A percentile compares a stretch with the other conserved stretches of the same genome.
phyloP scores from a whole-genome alignment of 371 early-diverging fungal species.

The Lichtheimia corymbifera region DNA sequence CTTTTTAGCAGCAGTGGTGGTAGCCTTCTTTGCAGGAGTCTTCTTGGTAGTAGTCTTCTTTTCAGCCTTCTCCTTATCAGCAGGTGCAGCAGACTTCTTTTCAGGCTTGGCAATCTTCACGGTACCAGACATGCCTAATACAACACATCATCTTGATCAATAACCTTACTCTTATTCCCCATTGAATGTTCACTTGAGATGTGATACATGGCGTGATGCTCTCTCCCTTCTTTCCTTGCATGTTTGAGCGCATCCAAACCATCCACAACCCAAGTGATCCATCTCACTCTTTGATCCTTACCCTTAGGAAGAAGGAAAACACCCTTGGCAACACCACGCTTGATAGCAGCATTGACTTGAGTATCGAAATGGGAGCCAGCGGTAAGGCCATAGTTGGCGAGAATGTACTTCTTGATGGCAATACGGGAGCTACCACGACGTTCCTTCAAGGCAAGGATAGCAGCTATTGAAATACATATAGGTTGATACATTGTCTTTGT shows the following conservation, averaged over 20 bases:
- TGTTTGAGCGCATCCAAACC: too few relatives aligned
- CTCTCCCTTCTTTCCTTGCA: neutral
- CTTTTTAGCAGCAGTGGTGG: conserved; percentile 30
- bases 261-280: too few relatives aligned
- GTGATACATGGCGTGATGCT: neutral
- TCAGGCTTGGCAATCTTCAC: conserved; percentile 72
- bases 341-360: conserved; percentile 73
- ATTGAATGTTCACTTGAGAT: too few relatives aligned
- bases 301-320: conserved; percentile 75
- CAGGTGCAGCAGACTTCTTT: conserved; percentile 13
- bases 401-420: conserved; percentile 84
- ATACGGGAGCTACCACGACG: conserved; percentile 79
- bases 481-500: too few relatives aligned
- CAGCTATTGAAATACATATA: conserved; percentile 29
- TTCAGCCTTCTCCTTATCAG: conserved; percentile 51
- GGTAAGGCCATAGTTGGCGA: conserved; percentile 68
- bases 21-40: conserved; percentile 46
- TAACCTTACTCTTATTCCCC: too few relatives aligned
- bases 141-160: neutral
- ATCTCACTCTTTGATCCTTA: conserved; percentile 14
- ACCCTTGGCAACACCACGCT: conserved; percentile 70
- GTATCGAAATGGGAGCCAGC: conserved; percentile 57
- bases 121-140: conserved; percentile 60
- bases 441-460: conserved; percentile 72
- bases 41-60: conserved; percentile 50